phyloP scores from a whole-genome alignment of 768 basidiomycete species.

The Daedaleopsis sinensis region DNA sequence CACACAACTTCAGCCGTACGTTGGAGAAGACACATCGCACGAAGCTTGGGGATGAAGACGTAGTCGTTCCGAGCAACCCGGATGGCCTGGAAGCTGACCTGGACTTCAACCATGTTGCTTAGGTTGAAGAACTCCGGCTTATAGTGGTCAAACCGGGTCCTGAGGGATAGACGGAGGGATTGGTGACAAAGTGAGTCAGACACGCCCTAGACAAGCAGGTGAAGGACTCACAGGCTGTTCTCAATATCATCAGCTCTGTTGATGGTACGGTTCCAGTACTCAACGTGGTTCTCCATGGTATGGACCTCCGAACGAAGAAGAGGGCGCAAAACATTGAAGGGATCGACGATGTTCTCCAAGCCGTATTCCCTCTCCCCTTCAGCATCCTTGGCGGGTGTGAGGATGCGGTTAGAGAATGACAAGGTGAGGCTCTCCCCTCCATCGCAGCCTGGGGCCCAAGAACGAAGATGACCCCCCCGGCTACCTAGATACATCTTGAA shows the following conservation, averaged over 20 bases:
- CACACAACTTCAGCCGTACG: too few species aligned
- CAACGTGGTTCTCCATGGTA: not conserved
- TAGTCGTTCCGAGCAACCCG: not conserved
- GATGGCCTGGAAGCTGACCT: not conserved
- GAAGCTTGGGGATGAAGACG: not conserved
- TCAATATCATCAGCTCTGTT: not conserved
- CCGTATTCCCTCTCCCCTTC: not conserved
- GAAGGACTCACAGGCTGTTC: not conserved
- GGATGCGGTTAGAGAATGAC: not conserved
- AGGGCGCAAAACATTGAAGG: not conserved
- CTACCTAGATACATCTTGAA: not conserved
- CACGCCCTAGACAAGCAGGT: not conserved
- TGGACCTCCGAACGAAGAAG: not conserved
- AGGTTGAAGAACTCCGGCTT: not conserved
- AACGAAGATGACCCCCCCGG: not conserved
- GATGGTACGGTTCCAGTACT: not conserved
- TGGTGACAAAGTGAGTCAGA: not conserved
- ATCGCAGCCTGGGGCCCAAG: not conserved
- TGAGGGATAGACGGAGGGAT: not conserved
- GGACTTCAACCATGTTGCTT: not conserved
- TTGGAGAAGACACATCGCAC: too few species aligned
- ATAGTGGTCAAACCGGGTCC: not conserved
- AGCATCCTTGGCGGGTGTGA: not conserved
- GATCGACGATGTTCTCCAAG: not conserved
- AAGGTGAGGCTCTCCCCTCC: not conserved